These are phyloP conservation scores for Fusarium succisae DNA, from an alignment of 2,329 filamentous ascomycete genomes.

Conservation along the genomic window DNA sequence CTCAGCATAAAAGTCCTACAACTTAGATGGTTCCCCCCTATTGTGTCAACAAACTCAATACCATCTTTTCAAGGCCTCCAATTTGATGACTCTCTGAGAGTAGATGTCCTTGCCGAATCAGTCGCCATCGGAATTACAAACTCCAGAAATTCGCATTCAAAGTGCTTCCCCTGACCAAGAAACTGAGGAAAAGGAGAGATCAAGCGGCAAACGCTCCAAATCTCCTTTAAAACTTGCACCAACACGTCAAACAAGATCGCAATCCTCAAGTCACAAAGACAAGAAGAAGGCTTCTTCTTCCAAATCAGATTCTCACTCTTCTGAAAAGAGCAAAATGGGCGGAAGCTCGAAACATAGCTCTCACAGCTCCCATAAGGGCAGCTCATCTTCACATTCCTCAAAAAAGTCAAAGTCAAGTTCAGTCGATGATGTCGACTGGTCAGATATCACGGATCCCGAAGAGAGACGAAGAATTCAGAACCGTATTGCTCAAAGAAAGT, in stretches of 20 bases:
- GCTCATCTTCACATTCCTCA: conserved; percentile 40
- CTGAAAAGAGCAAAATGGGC: conserved; percentile 34
- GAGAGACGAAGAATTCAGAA: conserved; percentile 81
- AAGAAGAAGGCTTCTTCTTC: conserved; percentile 28
- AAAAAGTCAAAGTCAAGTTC: conserved; percentile 54
- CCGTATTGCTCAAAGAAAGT: conserved; percentile 78
- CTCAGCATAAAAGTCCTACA: conserved; percentile 1
- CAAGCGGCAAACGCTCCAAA: neutral
- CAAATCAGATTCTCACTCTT: conserved; percentile 2
- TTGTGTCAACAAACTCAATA: neutral
- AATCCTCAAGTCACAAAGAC: conserved; percentile 20
- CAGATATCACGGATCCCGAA: conserved; percentile 73
- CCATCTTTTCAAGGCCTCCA: neutral
- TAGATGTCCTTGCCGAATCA: conserved; percentile 42
- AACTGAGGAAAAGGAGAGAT: neutral
- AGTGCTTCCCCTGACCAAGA: conserved; percentile 40
- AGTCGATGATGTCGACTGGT: conserved; percentile 70
- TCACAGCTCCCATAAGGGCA: conserved; percentile 42
- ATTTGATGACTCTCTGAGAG: conserved; percentile 23
- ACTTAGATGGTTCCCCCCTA: neutral
- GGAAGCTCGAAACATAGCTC: conserved; percentile 36
- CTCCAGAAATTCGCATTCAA: conserved; percentile 42
- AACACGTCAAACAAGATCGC: conserved; percentile 26
- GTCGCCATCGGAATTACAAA: conserved; percentile 28
- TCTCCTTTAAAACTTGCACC: conserved; percentile 23